Evolutionary conservation across 768 basidiomycete species (phyloP).

Genomic region (Pleurotus citrinopileatus): DNA sequence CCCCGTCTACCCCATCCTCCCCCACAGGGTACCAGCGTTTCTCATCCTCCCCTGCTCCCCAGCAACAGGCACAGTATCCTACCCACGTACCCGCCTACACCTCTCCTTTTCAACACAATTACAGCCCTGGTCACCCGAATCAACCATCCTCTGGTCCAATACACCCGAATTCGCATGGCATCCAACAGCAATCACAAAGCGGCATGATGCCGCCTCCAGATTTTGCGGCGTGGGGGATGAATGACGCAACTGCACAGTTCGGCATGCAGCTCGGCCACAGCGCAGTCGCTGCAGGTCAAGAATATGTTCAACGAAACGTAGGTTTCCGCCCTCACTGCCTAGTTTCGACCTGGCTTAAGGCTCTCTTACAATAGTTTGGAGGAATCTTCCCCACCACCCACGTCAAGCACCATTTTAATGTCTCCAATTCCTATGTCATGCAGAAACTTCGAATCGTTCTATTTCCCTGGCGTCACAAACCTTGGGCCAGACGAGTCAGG

Average conservation of each 20-base stretch:
- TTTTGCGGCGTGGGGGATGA: conserved; percentile 80
- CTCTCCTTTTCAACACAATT: conserved; percentile 45
- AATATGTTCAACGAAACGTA: conserved; percentile 94
- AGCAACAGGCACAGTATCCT: conserved; percentile 23
- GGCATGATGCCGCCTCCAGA: conserved; percentile 31
- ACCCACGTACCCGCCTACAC: conserved; percentile 45
- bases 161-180: conserved; percentile 24
- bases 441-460: conserved; percentile 82
- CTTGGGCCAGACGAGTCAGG: conserved; percentile 72
- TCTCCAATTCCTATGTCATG: conserved; percentile 94
- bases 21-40: conserved; percentile 76
- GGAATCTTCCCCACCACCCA: conserved; percentile 71
- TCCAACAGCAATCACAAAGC: conserved; percentile 27
- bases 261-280: conserved; percentile 94
- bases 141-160: conserved; percentile 20
- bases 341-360: conserved; percentile 3
- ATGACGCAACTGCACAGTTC: conserved; percentile 92
- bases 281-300: conserved; percentile 91
- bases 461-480: conserved; percentile 94
- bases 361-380: conserved; percentile 78
- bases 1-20: conserved; percentile 71
- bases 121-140: conserved; percentile 31
- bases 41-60: conserved; percentile 54
- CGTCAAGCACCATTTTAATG: conserved; percentile 92
- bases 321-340: conserved; percentile 22